Conservation (phyloP, 441 rosid genomes). For the Theobroma grandiflorum region DNA sequence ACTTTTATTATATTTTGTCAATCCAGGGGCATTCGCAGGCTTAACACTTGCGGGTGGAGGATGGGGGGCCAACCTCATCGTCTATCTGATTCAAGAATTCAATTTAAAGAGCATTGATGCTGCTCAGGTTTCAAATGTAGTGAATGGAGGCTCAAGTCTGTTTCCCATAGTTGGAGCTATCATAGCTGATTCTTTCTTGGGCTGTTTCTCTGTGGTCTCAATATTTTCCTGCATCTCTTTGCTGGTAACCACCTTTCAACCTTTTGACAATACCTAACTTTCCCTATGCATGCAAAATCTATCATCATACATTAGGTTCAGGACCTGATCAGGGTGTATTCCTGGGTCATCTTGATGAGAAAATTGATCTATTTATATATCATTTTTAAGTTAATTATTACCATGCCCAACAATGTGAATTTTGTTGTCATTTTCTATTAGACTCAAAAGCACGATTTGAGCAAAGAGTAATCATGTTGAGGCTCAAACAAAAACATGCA, state of each 20-base stretch:
- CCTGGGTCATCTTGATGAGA: neutral
- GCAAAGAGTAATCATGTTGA: no score
- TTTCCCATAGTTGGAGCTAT: conserved; percentile 52
- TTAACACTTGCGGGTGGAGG: conserved; percentile 45
- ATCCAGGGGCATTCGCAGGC: conserved; percentile 47
- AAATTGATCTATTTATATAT: neutral
- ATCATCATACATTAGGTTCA: neutral
- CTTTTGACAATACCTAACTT: neutral
- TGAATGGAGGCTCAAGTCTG: conserved; percentile 51
- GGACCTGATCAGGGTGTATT: neutral
- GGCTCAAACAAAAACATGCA: neutral
- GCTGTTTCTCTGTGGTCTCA: conserved; percentile 54
- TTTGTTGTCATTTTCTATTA: no score
- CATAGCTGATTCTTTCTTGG: conserved; percentile 51
- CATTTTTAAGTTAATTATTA: neutral
- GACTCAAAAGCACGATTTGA: neutral
- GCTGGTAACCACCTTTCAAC: conserved; percentile 27
- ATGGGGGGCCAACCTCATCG: conserved; percentile 52
- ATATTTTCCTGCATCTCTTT: conserved; percentile 49
- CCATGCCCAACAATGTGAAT: neutral
- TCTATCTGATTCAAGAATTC: conserved; percentile 54
- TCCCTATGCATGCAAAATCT: neutral
- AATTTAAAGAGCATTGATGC: conserved; percentile 56
- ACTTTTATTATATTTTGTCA: neutral
- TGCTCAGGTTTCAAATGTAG: conserved; percentile 48